These are phyloP conservation scores for Fusarium sp. DNA, from an alignment of 2,329 filamentous ascomycete genomes.

Conservation along the genomic window DNA sequence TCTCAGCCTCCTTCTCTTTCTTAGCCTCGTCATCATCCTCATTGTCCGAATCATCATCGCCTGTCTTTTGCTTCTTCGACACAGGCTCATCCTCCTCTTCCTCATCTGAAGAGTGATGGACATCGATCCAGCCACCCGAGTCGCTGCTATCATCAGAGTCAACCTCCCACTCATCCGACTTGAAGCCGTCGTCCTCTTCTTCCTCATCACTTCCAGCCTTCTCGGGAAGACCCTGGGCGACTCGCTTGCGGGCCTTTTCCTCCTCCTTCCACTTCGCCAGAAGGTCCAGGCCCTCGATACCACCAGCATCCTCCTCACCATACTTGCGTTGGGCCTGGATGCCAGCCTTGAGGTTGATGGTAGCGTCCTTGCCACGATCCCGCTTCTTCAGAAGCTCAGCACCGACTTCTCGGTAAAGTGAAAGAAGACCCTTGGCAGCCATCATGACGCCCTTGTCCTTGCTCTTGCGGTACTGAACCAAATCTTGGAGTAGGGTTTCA, in stretches of 20 bases:
- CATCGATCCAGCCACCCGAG: conserved; percentile 93
- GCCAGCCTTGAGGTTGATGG: conserved; percentile 82
- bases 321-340: conserved; percentile 82
- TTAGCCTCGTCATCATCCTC: conserved; percentile 58
- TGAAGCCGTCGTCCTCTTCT: conserved; percentile 66
- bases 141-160: conserved; percentile 71
- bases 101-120: conserved; percentile 85
- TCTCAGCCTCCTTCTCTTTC: conserved; percentile 57
- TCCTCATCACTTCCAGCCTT: conserved; percentile 70
- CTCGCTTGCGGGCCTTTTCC: conserved; percentile 79
- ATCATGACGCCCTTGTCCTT: conserved; percentile 99
- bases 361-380: conserved; percentile 91
- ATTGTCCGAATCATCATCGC: conserved; percentile 38
- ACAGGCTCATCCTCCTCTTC: conserved; percentile 72
- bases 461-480: conserved; percentile 95
- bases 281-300: conserved; percentile 92
- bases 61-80: conserved; percentile 57
- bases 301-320: conserved; percentile 82
- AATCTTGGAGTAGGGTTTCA: conserved; percentile 93
- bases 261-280: conserved; percentile 95
- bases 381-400: conserved; percentile 90
- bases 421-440: conserved; percentile 92
- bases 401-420: conserved; percentile 90
- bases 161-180: conserved; percentile 71
- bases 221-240: conserved; percentile 75